Evolutionary conservation across 2,329 filamentous ascomycete species (phyloP), one percentile per base, ranked within the genome.

Genomic region (Laburnicola sp.): DNA sequence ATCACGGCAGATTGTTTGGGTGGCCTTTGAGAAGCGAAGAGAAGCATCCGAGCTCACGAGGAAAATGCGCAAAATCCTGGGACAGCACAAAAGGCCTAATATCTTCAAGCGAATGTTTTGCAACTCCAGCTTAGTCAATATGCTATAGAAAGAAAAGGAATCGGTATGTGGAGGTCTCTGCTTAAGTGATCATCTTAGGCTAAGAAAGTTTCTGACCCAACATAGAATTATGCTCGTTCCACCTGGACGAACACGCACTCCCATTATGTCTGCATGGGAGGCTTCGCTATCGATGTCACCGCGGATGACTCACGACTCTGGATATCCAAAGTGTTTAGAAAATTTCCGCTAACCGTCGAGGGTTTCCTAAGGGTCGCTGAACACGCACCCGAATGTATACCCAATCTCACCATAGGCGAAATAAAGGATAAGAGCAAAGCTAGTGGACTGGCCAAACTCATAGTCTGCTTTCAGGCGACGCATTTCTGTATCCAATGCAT

Each of bases 401-500:
- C 16, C 16, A 16, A 16, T 16, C 16, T 16, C 16, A 16, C 16
- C 16, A 16, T 16, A 16, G 16, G 16, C 16, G 16, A 16, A 16
- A 16, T 16, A 16, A 16, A 16, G 16, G 16, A 16, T 16, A 16
- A 16, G 16, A 16, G 16, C 16, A 16, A 16, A 16, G 16, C 16
- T 16, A 16, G 16, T 16, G 16, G 16, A 16, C 16, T 16, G 16
- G 16, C 16, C 16, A 16, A 16, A 16, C 1, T 16, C 16, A 16
- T 16, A 16, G 16, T 16, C 16, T 64, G 58, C 38, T 2, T 63
- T 2, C 65, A 68, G 42, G 63, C 61, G 2, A 26, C 35, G 59
- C 70, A 62, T 63, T 60, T 72, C 40, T 50, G 62, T 30, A 35
- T 60, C 7, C 64, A 71, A 50, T 51, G 58, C 25, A 40, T 64